A percentile compares a stretch with the other conserved stretches of the same genome.
Conservation (phyloP, 2,329 filamentous ascomycete species). For the Penicillium decumbens region DNA sequence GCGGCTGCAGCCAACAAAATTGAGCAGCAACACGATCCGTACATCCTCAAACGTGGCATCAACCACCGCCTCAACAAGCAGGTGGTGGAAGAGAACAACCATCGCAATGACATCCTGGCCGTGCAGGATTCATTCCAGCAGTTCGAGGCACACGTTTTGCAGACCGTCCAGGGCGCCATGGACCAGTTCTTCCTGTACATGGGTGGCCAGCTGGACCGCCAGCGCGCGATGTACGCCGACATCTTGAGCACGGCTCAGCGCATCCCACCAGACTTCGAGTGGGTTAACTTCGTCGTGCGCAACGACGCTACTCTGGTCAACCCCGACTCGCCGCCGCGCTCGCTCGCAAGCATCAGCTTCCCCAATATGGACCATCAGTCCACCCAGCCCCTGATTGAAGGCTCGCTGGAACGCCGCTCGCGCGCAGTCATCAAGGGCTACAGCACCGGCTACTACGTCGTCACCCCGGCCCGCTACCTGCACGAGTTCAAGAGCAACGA, state of each 20-base stretch:
- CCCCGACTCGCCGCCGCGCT: constrained; percentile 67
- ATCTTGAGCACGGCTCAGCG: constrained; percentile 72
- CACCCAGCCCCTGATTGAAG: constrained; percentile 80
- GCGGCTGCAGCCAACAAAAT: constrained; percentile 64
- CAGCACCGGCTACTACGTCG: constrained; percentile 78
- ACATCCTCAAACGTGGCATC: constrained; percentile 76
- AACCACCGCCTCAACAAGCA: constrained; percentile 83
- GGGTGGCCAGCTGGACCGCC: constrained; percentile 74
- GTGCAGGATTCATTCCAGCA: constrained; percentile 86
- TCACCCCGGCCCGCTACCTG: constrained; percentile 80
- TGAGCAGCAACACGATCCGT: constrained; percentile 74
- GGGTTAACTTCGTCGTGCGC: constrained; percentile 75
- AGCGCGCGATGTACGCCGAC: constrained; percentile 74
- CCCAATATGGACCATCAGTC: constrained; percentile 80
- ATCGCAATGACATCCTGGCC: constrained; percentile 80
- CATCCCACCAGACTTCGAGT: constrained; percentile 82
- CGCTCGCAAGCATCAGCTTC: constrained; percentile 70
- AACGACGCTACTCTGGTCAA: constrained; percentile 70
- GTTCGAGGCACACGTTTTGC: constrained; percentile 82
- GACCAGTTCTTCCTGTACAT: constrained; percentile 77
- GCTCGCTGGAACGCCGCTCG: constrained; percentile 83
- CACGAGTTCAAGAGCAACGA: constrained; percentile 97
- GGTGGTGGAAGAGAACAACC: constrained; percentile 92
- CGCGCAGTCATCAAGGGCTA: constrained; percentile 78
- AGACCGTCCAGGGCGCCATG: constrained; percentile 76